Base-by-base conservation (phyloP, 371 early-diverging fungal species). In the Mucor irregularis region DNA sequence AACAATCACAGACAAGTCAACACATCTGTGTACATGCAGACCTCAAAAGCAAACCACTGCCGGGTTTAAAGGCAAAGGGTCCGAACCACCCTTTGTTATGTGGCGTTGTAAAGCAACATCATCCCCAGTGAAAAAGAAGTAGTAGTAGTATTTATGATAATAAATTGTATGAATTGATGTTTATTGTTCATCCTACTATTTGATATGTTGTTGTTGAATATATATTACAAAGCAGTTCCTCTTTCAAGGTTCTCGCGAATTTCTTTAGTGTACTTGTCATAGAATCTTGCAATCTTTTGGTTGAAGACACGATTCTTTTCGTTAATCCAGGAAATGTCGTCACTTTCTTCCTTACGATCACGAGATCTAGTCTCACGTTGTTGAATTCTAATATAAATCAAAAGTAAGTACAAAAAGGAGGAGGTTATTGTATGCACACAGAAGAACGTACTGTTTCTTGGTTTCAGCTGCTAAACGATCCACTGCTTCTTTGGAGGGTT, bases 251-350 rank as follows among this genome's bases (percentile, higher is more conserved):
- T 89, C 47, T 90, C 97, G 31, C 87, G 86, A 54, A 96, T 95
- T 55, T 96, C 98, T 59, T 87, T 84, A 22, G 98, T 98, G 71
- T 94, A 86, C 63, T 89, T 90, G 66, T 96, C 98, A 55, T 92
- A 97, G 34, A 92, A 90, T 25, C 97, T 76, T 35, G 92, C 73
- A 74, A 96, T 90, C 83, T 95, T 96, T 62, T 91, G 89, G 86
- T 97, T 97, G 78, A 97, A 98, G 19, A 88, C 82, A 58, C 89
- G 90, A 70, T 98, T 98, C 73, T 92, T 83, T 53, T 97, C 95
- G 66, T 97, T 97, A 80, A 98, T 97, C 73, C 93, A 96, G 16
- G 94, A 92, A 54, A 98, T 91, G 53, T 93, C 94, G 24, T 91
- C 96, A 42, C 86, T 89, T 53, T 80, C 71, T 39, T 89, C 84